Percentiles rank a stretch among this genome's conserved stretches.
Evolutionary conservation across 192 early-diverging fungal species (phyloP).

Genomic region (Backusella macrospora): DNA sequence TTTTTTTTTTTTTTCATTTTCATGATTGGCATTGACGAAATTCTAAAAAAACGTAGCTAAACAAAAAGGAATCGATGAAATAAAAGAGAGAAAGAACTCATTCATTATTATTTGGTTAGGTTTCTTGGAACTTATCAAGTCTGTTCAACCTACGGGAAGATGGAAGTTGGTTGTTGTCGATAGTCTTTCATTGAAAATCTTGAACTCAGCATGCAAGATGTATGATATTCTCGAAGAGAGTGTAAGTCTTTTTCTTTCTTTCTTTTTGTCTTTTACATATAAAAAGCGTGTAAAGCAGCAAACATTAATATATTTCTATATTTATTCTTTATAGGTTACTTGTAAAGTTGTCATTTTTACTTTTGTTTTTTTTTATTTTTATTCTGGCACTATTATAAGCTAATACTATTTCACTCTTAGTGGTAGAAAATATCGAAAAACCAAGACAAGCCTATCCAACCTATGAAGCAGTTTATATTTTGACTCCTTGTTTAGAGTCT

Average conservation of each 20-base stretch:
- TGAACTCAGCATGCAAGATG: slow-evolving; percentile 80
- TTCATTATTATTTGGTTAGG: slow-evolving; percentile 33
- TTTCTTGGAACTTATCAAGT: slow-evolving; percentile 75
- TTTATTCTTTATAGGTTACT: not conserved
- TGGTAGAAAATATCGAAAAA: slow-evolving; percentile 65
- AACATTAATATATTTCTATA: not conserved
- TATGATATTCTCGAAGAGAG: slow-evolving; percentile 66
- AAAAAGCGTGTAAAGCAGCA: not conserved
- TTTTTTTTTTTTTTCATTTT: slow-evolving; percentile 1
- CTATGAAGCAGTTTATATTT: slow-evolving; percentile 64
- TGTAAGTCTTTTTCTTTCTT: slow-evolving; percentile 51
- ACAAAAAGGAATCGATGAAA: not conserved
- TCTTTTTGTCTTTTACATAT: too few relatives aligned
- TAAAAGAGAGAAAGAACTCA: too few relatives aligned
- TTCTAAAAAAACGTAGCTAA: slow-evolving; percentile 39
- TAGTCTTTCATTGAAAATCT: slow-evolving; percentile 68
- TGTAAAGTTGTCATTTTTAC: not conserved
- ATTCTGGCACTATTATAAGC: not conserved
- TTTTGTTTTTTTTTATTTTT: not conserved
- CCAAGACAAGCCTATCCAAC: slow-evolving; percentile 59
- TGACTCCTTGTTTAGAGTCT: slow-evolving; percentile 62
- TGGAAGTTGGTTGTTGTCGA: slow-evolving; percentile 89
- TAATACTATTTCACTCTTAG: slow-evolving; percentile 27
- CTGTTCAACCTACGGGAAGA: slow-evolving; percentile 70
- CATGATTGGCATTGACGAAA: slow-evolving; percentile 45